Base-by-base conservation (phyloP, 2,329 filamentous ascomycete genomes). In the Cladosporium sphaerospermum region DNA sequence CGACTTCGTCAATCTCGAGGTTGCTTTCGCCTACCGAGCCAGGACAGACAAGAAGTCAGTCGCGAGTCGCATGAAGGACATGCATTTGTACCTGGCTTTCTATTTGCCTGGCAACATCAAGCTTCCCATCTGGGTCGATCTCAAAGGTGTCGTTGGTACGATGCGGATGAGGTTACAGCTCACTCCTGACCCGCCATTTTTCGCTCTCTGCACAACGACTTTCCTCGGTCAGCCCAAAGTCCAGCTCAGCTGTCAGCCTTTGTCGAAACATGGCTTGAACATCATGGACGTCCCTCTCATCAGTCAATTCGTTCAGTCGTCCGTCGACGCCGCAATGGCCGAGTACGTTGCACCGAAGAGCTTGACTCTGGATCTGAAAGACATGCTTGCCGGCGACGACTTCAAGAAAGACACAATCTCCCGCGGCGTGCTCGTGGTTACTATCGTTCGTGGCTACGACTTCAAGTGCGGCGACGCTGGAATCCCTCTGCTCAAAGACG, bases 331-430 rank as follows among this genome's bases (percentile, higher is more conserved):
- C 1, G 85, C 86, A 0, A 76, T 88, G 63, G 83, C 85, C 0
- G 81, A 88, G 64, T 89, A 89, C 58, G 86, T 89, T 1, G 86
- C 86, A 0, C 86, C 86, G 0, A 88, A 88, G 70, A 87, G 83
- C 52, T 69, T 89, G 49, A 88, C 86, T 0, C 72, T 89, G 5
- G 83, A 89, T 64, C 71, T 90, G 33, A 87, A 88, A 65, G 84
- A 88, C 55, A 89, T 89, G 83, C 77, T 90, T 10, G 78, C 86
- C 7, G 86, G 86, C 3, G 85, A 88, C 54, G 86, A 89, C 61
- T 89, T 86, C 72, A 89, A 89, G 68, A 88, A 88, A 64, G 85
- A 89, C 57, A 88, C 85, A 0, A 69, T 71, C 31, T 76, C 81
- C 2, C 75, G 80, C 32, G 86, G 86, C 14, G 77, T 88, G 1